Percentiles rank a stretch among this genome's conserved stretches.
These are phyloP conservation scores for Blumeriella jaapii DNA, from an alignment of 2,329 filamentous ascomycete species.

Conservation along the genomic window DNA sequence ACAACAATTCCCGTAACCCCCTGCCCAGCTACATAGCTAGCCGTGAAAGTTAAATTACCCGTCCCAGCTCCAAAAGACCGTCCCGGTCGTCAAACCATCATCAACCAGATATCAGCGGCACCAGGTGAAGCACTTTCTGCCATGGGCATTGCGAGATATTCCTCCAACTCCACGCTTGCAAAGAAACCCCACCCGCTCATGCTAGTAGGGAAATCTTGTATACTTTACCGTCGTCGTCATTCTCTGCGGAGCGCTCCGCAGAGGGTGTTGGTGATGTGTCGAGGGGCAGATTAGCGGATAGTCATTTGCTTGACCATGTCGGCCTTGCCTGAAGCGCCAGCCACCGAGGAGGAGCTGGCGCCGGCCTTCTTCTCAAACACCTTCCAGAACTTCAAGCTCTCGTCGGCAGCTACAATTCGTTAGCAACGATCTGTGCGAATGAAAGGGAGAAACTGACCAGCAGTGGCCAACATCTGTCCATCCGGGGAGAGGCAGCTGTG, in stretches of 20 bases:
- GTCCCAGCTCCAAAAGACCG: too few species aligned
- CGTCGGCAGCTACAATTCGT: conserved; percentile 60
- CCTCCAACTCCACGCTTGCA: conserved; percentile 46
- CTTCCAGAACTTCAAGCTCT: conserved; percentile 99
- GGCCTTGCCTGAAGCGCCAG: conserved; percentile 64
- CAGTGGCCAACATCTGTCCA: conserved; percentile 94
- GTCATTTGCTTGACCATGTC: conserved; percentile 93
- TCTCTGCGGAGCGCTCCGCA: conserved; percentile 18
- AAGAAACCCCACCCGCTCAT: conserved; percentile 35
- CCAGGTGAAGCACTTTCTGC: conserved; percentile 36
- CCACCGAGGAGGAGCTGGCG: conserved; percentile 49
- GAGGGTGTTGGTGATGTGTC: conserved; percentile 17
- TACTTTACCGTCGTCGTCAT: conserved; percentile 25
- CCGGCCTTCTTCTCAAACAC: conserved; percentile 98
- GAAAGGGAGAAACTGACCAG: conserved; percentile 42
- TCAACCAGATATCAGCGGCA: conserved; percentile 27
- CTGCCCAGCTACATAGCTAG: too few species aligned
- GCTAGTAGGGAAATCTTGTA: conserved; percentile 28
- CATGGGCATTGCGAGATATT: conserved; percentile 35
- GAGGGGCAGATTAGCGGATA: conserved; percentile 63
- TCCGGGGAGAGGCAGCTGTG: conserved; percentile 96
- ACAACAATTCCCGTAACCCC: too few species aligned
- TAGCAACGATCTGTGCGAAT: conserved; percentile 20
- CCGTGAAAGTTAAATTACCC: background rate
- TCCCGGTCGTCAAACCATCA: conserved; percentile 1